Evolutionary conservation across 371 early-diverging fungal species (phyloP), one percentile per base, ranked within the genome.

Genomic region (Mucor irregularis): DNA sequence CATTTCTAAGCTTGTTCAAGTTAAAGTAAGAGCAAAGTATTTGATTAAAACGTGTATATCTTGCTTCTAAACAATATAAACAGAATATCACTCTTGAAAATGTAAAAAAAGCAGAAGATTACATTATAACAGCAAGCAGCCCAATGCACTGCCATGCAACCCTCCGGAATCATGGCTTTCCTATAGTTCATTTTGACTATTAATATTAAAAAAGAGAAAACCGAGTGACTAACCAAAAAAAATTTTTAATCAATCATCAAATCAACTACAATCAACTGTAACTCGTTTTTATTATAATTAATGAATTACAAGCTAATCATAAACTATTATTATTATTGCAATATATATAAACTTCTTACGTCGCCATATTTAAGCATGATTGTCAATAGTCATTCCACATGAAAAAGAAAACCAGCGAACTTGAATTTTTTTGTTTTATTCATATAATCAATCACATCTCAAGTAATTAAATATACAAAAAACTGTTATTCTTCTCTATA

Each of bases 171-270:
- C 44, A 17, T 49, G 50, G 55, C 54, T 60, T 49, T 60, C 49
- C 19, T 29, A 53, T 48, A 43, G 54, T 35, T 53, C 54, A 49
- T 60, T 0, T 53, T 26, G 49, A 29, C 37, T 49, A 53, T 49
- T 45, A 49, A 53, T 49, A 53, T 53, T 35, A 49, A 49, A 49
- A 53, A 60, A 60, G 54, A 60, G 54, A 60, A 49, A 53, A 38
- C 40, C 33, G 17, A 58, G 40, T 58, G 48, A 51, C 31, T 51
- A 58, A 51, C 46, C 52, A 58, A 46, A 16, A 47, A 21, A 2
- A 34, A 39, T 46, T 48, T 56, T 56, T 47, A 55, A 56, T 40
- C 22, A 43, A 56, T 34, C 24, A 43, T 57, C 49, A 57, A 49
- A 49, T 33, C 26, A 56, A 58, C 30, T 58, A 46, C 46, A 51